These are phyloP conservation scores for Aurinia saxatilis DNA, from an alignment of 345 rosid genomes.

Conservation along the genomic window DNA sequence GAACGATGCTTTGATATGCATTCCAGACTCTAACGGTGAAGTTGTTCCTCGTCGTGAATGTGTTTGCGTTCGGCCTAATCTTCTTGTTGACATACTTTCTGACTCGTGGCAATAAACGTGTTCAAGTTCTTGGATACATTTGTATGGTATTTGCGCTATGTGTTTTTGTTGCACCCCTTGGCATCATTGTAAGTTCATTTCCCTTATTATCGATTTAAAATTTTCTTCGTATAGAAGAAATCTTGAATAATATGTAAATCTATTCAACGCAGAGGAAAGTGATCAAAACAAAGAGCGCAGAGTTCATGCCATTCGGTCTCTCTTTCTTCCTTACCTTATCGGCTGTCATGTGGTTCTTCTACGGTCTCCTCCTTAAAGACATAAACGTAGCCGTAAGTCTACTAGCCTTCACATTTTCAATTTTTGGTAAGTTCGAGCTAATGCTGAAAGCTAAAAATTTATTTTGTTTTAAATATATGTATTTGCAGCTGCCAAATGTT, in stretches of 20 bases:
- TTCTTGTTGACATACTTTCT: slow-evolving; percentile 39
- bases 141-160: slow-evolving; percentile 63
- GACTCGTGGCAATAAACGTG: slow-evolving; percentile 33
- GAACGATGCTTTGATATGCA: not conserved
- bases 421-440: not conserved
- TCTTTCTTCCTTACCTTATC: slow-evolving; percentile 75
- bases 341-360: slow-evolving; percentile 89
- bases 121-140: slow-evolving; percentile 56
- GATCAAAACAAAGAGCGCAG: slow-evolving; percentile 69
- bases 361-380: slow-evolving; percentile 62
- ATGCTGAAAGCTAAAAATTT: not conserved
- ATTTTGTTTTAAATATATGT: not conserved
- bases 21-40: slow-evolving; percentile 54
- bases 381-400: slow-evolving; percentile 61
- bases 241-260: not conserved
- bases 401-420: not conserved
- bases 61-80: slow-evolving; percentile 55
- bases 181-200: slow-evolving; percentile 55
- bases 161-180: slow-evolving; percentile 83
- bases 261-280: slow-evolving; percentile 58
- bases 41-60: slow-evolving; percentile 39
- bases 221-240: not conserved
- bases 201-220: not conserved
- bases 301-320: slow-evolving; percentile 70
- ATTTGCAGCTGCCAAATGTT: slow-evolving; percentile 63